phyloP scores from a whole-genome alignment of 1,284 basidiomycete genomes.

The Irpex sp. region DNA sequence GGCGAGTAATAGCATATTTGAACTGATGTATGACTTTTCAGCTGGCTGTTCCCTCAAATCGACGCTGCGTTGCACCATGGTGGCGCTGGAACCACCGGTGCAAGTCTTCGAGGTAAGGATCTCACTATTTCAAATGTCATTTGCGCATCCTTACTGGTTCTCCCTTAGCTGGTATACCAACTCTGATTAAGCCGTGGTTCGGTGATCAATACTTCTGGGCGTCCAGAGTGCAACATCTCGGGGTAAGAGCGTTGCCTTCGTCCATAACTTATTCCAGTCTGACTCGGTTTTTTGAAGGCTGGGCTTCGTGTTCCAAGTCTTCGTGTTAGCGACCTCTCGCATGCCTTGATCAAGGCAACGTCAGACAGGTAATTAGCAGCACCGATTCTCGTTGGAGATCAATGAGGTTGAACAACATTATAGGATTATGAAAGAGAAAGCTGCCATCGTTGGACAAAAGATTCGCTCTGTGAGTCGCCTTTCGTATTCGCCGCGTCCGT shows the following conservation, averaged over 20 bases:
- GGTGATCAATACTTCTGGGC: conserved; percentile 74
- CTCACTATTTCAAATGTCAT: neutral
- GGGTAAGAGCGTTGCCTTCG: conserved; percentile 30
- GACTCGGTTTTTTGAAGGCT: conserved; percentile 24
- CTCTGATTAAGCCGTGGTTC: conserved; percentile 71
- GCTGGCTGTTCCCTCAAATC: conserved; percentile 73
- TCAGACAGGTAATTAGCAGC: conserved; percentile 33
- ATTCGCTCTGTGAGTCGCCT: conserved; percentile 45
- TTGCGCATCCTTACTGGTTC: neutral
- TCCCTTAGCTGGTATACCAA: conserved; percentile 58
- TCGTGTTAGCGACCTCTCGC: conserved; percentile 43
- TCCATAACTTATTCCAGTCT: neutral
- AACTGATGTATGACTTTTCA: conserved; percentile 7
- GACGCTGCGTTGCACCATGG: conserved; percentile 67
- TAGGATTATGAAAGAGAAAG: conserved; percentile 60
- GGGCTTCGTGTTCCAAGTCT: conserved; percentile 46
- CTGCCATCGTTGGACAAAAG: conserved; percentile 53
- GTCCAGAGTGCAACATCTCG: conserved; percentile 55
- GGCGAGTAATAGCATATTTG: neutral
- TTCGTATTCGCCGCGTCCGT: neutral
- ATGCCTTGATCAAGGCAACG: conserved; percentile 51
- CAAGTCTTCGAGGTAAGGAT: conserved; percentile 41
- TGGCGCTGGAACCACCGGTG: conserved; percentile 70
- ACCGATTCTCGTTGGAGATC: neutral
- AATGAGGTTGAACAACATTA: neutral